phyloP scores from a whole-genome alignment of 2,329 filamentous ascomycete species.

The Hymenoscyphus scutula region DNA sequence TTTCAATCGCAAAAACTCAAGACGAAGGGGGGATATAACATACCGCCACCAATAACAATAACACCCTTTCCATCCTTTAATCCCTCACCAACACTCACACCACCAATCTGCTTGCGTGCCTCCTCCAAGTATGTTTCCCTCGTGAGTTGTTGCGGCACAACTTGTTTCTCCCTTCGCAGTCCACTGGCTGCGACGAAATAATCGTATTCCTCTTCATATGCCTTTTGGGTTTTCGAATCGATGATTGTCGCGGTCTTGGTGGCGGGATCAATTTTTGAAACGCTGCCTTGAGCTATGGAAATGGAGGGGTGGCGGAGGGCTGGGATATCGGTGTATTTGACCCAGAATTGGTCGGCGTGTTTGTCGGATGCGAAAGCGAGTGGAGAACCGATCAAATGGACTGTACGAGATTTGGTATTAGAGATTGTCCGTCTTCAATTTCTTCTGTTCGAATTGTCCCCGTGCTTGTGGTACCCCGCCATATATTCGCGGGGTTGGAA shows the following conservation, averaged over 20 bases:
- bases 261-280: slow-evolving; percentile 57
- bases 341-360: slow-evolving; percentile 69
- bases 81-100: slow-evolving; percentile 36
- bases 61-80: slow-evolving; percentile 55
- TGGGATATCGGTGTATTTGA: slow-evolving; percentile 63
- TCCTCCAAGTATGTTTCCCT: slow-evolving; percentile 64
- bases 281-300: slow-evolving; percentile 63
- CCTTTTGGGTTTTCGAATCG: slow-evolving; percentile 45
- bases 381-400: slow-evolving; percentile 73
- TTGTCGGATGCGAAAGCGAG: slow-evolving; percentile 63
- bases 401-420: slow-evolving; percentile 40
- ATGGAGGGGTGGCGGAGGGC: slow-evolving; percentile 63
- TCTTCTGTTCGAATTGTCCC: not conserved
- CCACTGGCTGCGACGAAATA: slow-evolving; percentile 74
- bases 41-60: slow-evolving; percentile 70
- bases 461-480: not conserved
- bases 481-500: not conserved
- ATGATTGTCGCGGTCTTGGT: slow-evolving; percentile 58
- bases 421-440: not conserved
- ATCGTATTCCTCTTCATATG: slow-evolving; percentile 55
- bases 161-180: slow-evolving; percentile 66
- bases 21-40: slow-evolving; percentile 15
- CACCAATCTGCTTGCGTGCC: slow-evolving; percentile 56
- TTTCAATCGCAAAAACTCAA: not conserved
- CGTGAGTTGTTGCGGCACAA: slow-evolving; percentile 65